A percentile compares a stretch with the other conserved stretches of the same genome.
Conservation (phyloP, 495 filamentous ascomycete species). For the Venustampulla echinocandica region DNA sequence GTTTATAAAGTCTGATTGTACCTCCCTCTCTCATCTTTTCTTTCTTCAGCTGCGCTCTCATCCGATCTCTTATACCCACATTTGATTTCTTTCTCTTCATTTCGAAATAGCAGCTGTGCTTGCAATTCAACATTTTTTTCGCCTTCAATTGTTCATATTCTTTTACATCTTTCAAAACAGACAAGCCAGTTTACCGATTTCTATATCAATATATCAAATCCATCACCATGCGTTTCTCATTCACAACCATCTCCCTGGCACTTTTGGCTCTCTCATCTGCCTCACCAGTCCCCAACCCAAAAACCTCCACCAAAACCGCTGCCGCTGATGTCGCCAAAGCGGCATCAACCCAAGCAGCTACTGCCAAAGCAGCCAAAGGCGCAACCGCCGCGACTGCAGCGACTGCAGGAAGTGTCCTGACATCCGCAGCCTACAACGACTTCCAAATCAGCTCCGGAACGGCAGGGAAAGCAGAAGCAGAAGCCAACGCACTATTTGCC, state of each 20-base stretch:
- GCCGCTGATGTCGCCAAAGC: conserved; percentile 1
- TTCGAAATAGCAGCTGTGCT: conserved; percentile 16
- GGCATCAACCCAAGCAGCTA: conserved; percentile 6
- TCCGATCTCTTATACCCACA: conserved; percentile 4
- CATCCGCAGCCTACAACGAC: conserved; percentile 20
- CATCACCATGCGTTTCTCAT: conserved; percentile 18
- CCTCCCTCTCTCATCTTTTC: conserved; percentile 2
- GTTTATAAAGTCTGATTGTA: conserved; percentile 1
- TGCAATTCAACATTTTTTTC: conserved; percentile 3
- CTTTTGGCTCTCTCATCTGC: conserved; percentile 14
- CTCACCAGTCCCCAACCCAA: conserved; percentile 9
- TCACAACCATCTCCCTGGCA: conserved; percentile 5
- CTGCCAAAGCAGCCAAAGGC: neutral
- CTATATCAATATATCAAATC: neutral
- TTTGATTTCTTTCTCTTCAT: conserved; percentile 6
- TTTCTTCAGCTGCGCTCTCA: conserved; percentile 13
- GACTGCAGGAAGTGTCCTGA: conserved; percentile 14
- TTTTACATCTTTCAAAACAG: neutral
- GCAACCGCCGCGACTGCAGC: conserved; percentile 2
- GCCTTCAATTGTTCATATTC: conserved; percentile 13
- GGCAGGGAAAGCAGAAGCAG: conserved; percentile 20
- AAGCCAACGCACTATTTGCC: conserved; percentile 23
- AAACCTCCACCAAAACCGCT: conserved; percentile 3
- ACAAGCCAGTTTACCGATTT: too few species aligned
- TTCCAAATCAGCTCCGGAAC: conserved; percentile 23